phyloP scores from a whole-genome alignment of 23 red algal genomes.

The Gracilariopsis chorda region DNA sequence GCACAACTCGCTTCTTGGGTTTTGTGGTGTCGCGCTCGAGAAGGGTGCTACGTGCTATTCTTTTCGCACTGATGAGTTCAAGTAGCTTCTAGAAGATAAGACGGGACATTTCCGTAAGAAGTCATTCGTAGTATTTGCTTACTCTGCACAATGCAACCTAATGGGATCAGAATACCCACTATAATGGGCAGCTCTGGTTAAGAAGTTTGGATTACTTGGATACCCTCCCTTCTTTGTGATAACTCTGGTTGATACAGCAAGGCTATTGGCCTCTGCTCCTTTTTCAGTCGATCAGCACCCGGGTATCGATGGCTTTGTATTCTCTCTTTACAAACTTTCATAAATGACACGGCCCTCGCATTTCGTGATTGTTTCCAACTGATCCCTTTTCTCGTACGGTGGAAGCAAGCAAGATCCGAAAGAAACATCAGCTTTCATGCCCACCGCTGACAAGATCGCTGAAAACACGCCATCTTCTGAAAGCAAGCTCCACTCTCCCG shows the following conservation, averaged over 20 bases:
- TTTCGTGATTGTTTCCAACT: neutral
- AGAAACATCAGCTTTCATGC: neutral
- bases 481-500: slow-evolving; percentile 21
- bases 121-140: slow-evolving; percentile 31
- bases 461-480: neutral
- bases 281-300: slow-evolving; percentile 17
- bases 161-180: slow-evolving; percentile 53
- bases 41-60: slow-evolving; percentile 9
- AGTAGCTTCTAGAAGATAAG: neutral
- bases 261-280: neutral
- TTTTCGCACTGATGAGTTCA: slow-evolving; percentile 1
- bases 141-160: slow-evolving; percentile 61
- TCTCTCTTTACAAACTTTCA: slow-evolving; percentile 65
- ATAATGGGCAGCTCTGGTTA: neutral
- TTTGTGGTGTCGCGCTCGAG: slow-evolving; percentile 16
- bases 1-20: slow-evolving; percentile 39
- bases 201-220: slow-evolving; percentile 3
- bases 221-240: neutral
- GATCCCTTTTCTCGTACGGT: slow-evolving; percentile 1
- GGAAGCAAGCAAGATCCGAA: slow-evolving; percentile 19
- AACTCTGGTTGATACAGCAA: slow-evolving; percentile 53
- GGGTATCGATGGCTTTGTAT: slow-evolving; percentile 40
- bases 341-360: slow-evolving; percentile 10
- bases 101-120: neutral
- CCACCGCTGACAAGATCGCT: slow-evolving; percentile 2